These are phyloP conservation scores for Piromyces finnis DNA, from an alignment of 192 early-diverging fungal species.

Conservation along the genomic window DNA sequence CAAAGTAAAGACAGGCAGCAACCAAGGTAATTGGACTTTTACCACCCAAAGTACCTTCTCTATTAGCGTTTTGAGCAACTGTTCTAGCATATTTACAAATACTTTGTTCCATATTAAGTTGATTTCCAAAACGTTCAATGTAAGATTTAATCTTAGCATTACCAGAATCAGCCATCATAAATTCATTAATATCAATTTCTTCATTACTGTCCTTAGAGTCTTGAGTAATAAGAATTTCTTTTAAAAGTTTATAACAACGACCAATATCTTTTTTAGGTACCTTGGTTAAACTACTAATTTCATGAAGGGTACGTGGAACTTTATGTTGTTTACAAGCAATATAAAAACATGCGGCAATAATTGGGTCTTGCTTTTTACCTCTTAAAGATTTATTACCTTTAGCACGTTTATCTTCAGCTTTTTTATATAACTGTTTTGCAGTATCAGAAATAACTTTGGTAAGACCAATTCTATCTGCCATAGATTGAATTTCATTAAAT, in stretches of 20 bases:
- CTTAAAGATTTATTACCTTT: conserved; percentile 44
- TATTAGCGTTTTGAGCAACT: conserved; percentile 42
- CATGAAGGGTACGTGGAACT: conserved; percentile 79
- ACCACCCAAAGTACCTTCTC: conserved; percentile 71
- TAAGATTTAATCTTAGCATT: neutral
- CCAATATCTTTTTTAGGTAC: conserved; percentile 92
- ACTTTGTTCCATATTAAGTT: neutral
- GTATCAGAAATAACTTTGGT: conserved; percentile 50
- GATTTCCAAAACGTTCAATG: neutral
- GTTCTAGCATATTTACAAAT: neutral
- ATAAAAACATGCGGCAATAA: conserved; percentile 83
- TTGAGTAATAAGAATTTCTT: conserved; percentile 7
- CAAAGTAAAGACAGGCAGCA: conserved; percentile 80
- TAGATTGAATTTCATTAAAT: conserved; percentile 56
- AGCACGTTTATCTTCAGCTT: conserved; percentile 38
- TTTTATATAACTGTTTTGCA: conserved; percentile 77
- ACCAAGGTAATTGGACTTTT: conserved; percentile 84
- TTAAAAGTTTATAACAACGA: conserved; percentile 45
- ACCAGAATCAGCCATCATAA: conserved; percentile 47
- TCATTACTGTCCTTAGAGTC: neutral
- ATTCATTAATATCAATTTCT: conserved; percentile 25
- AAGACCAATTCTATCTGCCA: conserved; percentile 67
- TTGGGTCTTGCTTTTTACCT: conserved; percentile 48
- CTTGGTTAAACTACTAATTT: conserved; percentile 73
- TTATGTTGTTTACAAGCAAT: conserved; percentile 74